Base-by-base conservation (phyloP, 1,284 basidiomycete genomes). In the Rhodotorula sp. region DNA sequence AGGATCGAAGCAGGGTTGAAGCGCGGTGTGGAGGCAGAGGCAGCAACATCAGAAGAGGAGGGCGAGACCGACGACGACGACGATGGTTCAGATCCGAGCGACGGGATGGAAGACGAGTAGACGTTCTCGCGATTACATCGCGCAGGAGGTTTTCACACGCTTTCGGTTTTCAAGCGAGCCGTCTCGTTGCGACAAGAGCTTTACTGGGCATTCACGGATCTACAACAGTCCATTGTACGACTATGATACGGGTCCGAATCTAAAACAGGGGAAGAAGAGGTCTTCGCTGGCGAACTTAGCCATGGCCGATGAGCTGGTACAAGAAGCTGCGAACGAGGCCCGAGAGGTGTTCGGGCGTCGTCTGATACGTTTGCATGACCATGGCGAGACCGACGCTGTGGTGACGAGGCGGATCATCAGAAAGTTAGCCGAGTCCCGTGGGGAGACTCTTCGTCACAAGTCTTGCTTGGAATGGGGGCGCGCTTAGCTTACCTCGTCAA, bases 291-390 rank as follows among this genome's bases (percentile, higher is more conserved):
- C 55, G 26, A 16, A 55, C 54, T 57, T 34, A 38, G 79, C 92
- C 93, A 1, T 93, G 91, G 5, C 93, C 93, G 76, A 95, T 88
- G 72, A 95, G 90, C 80, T 98, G 95, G 81, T 95, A 97, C 54
- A 97, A 79, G 76, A 97, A 87, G 64, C 90, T 85, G 71, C 93
- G 85, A 18, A 97, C 92, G 10, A 97, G 84, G 0, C 93, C 91
- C 0, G 91, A 93, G 43, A 98, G 84, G 77, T 93, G 89, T 62
- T 92, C 87, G 0, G 95, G 95, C 78, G 93, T 88, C 80, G 95
- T 92, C 85, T 94, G 85, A 76, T 85, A 85, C n/a, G 83, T 82
- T 70, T 83, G 90, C 93, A 97, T 95, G 34, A 95, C 90, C 89
- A 97, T 91, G 2, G 88, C 89, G 89, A 95, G 91, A 26, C 90